A percentile compares a stretch with the other conserved stretches of the same genome.
Conservation (phyloP, 257 asterid genomes). For the Solanum okadae region DNA sequence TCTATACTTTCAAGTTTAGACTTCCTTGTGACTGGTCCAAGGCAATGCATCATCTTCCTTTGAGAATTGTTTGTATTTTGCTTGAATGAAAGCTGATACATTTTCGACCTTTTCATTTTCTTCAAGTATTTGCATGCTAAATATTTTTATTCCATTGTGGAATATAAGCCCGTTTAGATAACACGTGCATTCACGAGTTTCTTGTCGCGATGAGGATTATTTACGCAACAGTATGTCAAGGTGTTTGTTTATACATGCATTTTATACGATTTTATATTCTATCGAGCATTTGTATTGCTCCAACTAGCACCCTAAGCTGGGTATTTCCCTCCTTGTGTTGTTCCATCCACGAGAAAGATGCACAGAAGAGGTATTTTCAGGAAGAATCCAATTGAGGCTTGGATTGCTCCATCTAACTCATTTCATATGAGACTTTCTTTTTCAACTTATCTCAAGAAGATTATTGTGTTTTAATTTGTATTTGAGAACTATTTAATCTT, state of each 20-base stretch:
- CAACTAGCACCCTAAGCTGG: not conserved
- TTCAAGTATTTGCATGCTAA: not conserved
- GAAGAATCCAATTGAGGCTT: not conserved
- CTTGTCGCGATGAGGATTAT: not conserved
- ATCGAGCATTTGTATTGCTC: not conserved
- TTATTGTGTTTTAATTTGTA: not conserved
- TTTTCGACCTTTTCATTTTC: not conserved
- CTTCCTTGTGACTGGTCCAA: not conserved
- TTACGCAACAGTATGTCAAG: not conserved
- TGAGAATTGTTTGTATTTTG: not conserved
- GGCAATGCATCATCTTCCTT: not conserved
- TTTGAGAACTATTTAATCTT: not conserved
- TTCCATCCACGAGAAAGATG: not conserved
- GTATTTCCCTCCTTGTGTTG: not conserved
- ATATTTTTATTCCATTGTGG: too few species aligned
- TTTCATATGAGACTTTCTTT: too few species aligned
- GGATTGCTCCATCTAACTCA: not conserved
- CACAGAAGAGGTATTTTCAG: not conserved
- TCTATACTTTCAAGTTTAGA: not conserved
- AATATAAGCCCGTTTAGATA: not conserved
- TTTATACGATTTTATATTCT: not conserved
- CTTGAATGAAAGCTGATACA: not conserved
- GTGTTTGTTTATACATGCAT: not conserved
- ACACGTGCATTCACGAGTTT: not conserved
- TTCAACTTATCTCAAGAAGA: not conserved